Conservation (phyloP, 164 flowering plant genomes). For the grape (Vitis vinifera) region DNA sequence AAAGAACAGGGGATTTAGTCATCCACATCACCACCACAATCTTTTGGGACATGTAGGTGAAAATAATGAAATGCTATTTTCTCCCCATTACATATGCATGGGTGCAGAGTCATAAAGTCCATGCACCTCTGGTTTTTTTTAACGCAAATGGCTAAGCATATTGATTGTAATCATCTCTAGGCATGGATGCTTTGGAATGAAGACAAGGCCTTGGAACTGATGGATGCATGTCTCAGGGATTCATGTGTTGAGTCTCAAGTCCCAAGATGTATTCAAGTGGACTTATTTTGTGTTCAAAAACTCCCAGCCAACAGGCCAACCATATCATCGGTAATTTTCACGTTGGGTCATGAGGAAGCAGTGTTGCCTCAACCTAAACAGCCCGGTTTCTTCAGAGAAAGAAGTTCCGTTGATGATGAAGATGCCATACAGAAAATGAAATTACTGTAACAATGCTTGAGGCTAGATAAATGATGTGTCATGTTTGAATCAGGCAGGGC, state of each 20-base stretch:
- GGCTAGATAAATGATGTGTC: conserved; percentile 3
- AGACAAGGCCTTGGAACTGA: conserved; percentile 22
- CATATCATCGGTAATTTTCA: conserved; percentile 27
- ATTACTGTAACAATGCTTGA: conserved; percentile 9
- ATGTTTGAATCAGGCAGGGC: too few relatives aligned
- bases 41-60: conserved; percentile 3
- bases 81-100: too few relatives aligned
- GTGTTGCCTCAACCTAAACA: conserved; percentile 21
- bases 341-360: conserved; percentile 24
- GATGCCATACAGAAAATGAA: background rate
- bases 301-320: conserved; percentile 28
- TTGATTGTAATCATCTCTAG: conserved; percentile 1
- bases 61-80: background rate
- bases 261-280: conserved; percentile 31
- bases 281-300: conserved; percentile 32
- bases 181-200: conserved; percentile 39
- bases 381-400: background rate
- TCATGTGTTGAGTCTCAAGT: conserved; percentile 18
- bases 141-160: too few relatives aligned
- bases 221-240: conserved; percentile 11
- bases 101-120: too few relatives aligned
- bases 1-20: background rate
- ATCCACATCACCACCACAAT: background rate
- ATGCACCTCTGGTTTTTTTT: too few relatives aligned
- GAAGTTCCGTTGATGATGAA: background rate